phyloP scores from a whole-genome alignment of 2,329 filamentous ascomycete species.

The Waltergamsia citrina region DNA sequence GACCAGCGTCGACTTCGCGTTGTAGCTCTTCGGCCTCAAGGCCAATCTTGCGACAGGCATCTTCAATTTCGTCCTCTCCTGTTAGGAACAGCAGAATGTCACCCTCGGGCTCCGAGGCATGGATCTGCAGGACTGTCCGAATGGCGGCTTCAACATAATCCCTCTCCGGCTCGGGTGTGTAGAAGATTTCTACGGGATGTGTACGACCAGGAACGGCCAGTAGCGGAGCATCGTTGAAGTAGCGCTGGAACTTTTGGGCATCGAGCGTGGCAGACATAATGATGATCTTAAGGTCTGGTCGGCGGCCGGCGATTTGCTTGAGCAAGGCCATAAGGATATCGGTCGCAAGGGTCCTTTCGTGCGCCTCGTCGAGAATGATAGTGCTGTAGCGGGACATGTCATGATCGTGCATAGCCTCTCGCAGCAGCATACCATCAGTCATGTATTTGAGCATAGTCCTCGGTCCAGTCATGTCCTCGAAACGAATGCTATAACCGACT shows the following conservation, averaged over 20 bases:
- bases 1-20: slow-evolving; percentile 83
- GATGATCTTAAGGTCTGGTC: slow-evolving; percentile 91
- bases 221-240: slow-evolving; percentile 90
- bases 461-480: slow-evolving; percentile 85
- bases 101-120: slow-evolving; percentile 83
- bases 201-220: slow-evolving; percentile 92
- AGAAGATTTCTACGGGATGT: slow-evolving; percentile 95
- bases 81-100: slow-evolving; percentile 93
- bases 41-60: slow-evolving; percentile 83
- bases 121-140: slow-evolving; percentile 91
- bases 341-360: slow-evolving; percentile 93
- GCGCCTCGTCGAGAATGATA: slow-evolving; percentile 97
- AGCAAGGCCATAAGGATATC: slow-evolving; percentile 96
- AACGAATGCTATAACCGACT: slow-evolving; percentile 97
- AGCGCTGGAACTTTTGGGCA: slow-evolving; percentile 94
- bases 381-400: slow-evolving; percentile 88
- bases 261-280: slow-evolving; percentile 98
- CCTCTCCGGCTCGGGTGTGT: slow-evolving; percentile 89
- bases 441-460: slow-evolving; percentile 98
- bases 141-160: slow-evolving; percentile 96
- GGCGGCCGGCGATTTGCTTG: slow-evolving; percentile 75
- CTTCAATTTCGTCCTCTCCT: slow-evolving; percentile 97
- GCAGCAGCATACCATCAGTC: slow-evolving; percentile 97
- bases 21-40: slow-evolving; percentile 89
- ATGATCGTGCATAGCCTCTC: slow-evolving; percentile 95